These are phyloP conservation scores for Ophiosphaerella korrae DNA, from an alignment of 2,329 filamentous ascomycete species.

Conservation along the genomic window DNA sequence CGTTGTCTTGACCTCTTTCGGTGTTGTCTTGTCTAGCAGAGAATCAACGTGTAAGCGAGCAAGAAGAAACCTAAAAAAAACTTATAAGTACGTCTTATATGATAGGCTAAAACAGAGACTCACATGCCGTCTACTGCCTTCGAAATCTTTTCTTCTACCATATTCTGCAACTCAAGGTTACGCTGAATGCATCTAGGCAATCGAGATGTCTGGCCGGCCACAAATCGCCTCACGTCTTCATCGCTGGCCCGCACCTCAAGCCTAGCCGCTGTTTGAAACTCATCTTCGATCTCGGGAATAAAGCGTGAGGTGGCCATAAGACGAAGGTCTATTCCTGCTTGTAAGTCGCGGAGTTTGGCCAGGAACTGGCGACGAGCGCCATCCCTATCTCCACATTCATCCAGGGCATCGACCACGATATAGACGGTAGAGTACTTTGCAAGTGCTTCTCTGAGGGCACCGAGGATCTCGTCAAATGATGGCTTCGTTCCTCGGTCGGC, in stretches of 20 bases:
- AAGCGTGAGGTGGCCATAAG: conserved; percentile 21
- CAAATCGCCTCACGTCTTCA: not conserved
- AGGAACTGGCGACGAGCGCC: conserved; percentile 10
- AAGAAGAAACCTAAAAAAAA: not conserved
- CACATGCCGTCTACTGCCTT: conserved; percentile 10
- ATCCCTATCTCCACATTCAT: conserved; percentile 34
- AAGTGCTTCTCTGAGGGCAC: conserved; percentile 1
- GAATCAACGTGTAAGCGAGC: conserved; percentile 16
- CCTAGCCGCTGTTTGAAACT: conserved; percentile 8
- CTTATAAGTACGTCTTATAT: conserved; percentile 15
- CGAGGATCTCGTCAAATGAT: conserved; percentile 8
- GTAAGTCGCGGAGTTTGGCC: conserved; percentile 1
- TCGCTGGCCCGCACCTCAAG: conserved; percentile 28
- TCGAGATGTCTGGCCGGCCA: no score
- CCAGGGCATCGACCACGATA: conserved; percentile 42
- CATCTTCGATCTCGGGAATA: conserved; percentile 18
- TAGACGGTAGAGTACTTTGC: conserved; percentile 7
- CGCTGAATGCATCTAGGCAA: no score
- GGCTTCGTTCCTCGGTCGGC: conserved; percentile 4
- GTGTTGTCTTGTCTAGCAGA: conserved; percentile 9
- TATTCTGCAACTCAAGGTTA: no score
- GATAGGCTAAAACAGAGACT: conserved; percentile 22
- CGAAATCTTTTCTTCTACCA: no score
- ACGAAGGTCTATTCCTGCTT: not conserved
- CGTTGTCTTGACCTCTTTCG: conserved; percentile 4